These are phyloP conservation scores for Quercus aquifolioides DNA, from an alignment of 306 rosid species.

Conservation along the genomic window DNA sequence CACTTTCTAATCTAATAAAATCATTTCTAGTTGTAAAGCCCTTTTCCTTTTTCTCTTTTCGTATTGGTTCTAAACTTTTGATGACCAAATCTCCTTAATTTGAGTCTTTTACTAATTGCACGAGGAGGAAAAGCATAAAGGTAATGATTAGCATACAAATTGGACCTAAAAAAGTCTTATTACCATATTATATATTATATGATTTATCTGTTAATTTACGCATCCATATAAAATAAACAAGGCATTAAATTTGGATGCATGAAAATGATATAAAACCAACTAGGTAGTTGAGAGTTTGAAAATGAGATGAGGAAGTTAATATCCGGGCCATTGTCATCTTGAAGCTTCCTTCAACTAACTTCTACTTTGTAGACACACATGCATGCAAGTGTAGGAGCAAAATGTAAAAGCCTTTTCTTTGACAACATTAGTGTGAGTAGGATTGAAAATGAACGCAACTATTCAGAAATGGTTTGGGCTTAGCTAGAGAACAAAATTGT, in stretches of 20 bases:
- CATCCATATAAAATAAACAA: neutral
- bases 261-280: constrained; percentile 24
- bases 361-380: no score
- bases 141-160: neutral
- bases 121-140: neutral
- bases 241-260: neutral
- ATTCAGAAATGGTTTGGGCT: no score
- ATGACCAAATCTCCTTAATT: neutral
- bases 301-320: neutral
- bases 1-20: neutral
- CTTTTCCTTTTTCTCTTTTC: neutral
- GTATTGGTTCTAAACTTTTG: neutral
- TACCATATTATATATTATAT: no score
- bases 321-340: neutral
- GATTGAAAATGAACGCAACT: no score
- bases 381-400: no score
- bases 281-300: constrained; percentile 9
- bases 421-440: no score
- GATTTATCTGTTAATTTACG: neutral
- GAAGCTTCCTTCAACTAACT: neutral
- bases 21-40: neutral
- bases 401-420: no score
- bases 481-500: no score
- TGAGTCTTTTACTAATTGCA: no score
- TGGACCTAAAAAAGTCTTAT: neutral